Conservation (phyloP, 768 basidiomycete species). For the Agaricus sinodeliciosus region DNA sequence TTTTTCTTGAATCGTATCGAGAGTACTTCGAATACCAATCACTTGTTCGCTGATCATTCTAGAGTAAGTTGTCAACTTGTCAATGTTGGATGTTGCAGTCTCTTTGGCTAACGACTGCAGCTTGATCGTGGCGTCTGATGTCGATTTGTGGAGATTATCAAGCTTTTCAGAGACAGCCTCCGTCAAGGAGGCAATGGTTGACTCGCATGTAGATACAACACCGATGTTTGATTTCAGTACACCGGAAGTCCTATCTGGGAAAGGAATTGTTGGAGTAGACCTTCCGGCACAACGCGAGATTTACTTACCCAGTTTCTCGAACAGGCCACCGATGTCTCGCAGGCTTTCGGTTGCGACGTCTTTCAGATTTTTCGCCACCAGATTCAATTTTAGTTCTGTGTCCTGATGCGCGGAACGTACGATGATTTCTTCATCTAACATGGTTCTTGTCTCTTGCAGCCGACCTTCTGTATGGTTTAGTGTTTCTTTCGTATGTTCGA, state of each 20-base stretch:
- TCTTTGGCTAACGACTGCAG: conserved; percentile 28
- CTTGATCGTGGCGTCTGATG: conserved; percentile 44
- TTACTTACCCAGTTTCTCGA: conserved; percentile 75
- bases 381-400: conserved; percentile 65
- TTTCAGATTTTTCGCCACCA: conserved; percentile 67
- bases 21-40: conserved; percentile 41
- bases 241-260: conserved; percentile 64
- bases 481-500: conserved; percentile 45
- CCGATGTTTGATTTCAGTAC: conserved; percentile 60
- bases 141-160: conserved; percentile 52
- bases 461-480: conserved; percentile 51
- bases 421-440: conserved; percentile 73
- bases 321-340: conserved; percentile 62
- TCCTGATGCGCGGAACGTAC: conserved; percentile 73
- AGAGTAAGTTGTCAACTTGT: conserved; percentile 48
- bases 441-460: conserved; percentile 47
- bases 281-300: not conserved
- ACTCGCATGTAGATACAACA: conserved; percentile 57
- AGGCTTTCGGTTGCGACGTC: conserved; percentile 60
- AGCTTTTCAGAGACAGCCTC: conserved; percentile 51
- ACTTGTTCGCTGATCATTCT: conserved; percentile 54
- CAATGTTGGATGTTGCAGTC: conserved; percentile 32
- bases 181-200: conserved; percentile 47
- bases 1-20: conserved; percentile 49
- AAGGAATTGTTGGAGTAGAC: conserved; percentile 10